Evolutionary conservation across 192 early-diverging fungal species (phyloP).

Genomic region (Anaeromyces robustus): DNA sequence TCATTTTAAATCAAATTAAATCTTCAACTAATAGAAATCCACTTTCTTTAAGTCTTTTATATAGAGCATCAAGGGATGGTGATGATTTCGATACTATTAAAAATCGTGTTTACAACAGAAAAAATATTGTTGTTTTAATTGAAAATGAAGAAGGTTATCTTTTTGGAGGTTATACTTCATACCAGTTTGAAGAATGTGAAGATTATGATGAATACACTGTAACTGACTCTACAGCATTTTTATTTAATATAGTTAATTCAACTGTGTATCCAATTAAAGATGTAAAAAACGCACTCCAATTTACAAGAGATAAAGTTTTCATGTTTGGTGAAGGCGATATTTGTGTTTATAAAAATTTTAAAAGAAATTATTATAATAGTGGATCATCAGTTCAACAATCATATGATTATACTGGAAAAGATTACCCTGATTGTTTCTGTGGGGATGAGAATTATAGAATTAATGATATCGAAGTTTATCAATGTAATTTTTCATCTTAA

Average conservation of each 20-base stretch:
- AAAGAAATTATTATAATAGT: not conserved
- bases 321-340: not conserved
- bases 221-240: not conserved
- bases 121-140: not conserved
- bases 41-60: not conserved
- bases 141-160: not conserved
- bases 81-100: not conserved
- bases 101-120: not conserved
- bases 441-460: no score
- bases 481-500: no score
- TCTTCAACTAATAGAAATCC: not conserved
- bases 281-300: not conserved
- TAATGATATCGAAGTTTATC: no score
- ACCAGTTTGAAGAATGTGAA: not conserved
- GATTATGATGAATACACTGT: not conserved
- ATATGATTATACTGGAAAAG: not conserved
- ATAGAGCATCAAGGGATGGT: not conserved
- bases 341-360: not conserved
- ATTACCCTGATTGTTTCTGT: not conserved
- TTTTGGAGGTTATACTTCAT: not conserved
- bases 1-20: not conserved
- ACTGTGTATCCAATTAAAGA: not conserved
- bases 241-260: not conserved
- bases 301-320: not conserved
- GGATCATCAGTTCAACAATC: not conserved